Evolutionary conservation across 2,329 filamentous ascomycete species (phyloP), one percentile per base, ranked within the genome.

Genomic region (Rhynchosporium secalis): DNA sequence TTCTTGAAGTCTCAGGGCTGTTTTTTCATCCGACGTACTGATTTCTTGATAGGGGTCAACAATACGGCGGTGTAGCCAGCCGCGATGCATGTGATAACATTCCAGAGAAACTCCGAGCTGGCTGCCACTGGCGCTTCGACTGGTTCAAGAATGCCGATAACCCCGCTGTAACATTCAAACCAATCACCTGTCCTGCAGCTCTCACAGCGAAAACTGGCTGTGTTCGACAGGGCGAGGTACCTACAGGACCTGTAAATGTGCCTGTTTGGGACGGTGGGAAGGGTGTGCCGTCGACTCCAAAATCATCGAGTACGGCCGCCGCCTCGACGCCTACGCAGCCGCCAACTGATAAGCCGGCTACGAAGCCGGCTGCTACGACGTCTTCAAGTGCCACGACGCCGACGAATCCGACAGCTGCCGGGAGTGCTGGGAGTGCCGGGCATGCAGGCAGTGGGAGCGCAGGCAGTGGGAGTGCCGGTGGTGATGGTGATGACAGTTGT

Each of bases 51-150:
- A 20, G 78, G 77, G 81, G 80, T 15, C 72, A 73, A 9, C 76
- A 77, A 64, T 83, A 82, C 71, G 81, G 81, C 43, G 81, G 81
- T 62, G 74, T 82, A 63, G 71, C 74, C 33, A 74, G 73, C 56
- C 74, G 78, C 47, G 72, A 74, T 33, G 72, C 78, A 43, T 83
- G 81, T 72, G 74, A 75, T 62, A 67, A 69, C 29, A 78, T 83
- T 71, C 81, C 81, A 4, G 67, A 69, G 1, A 68, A 68, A 3
- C 72, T 83, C 2, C 74, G 78, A 68, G 68, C 70, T 6, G 81
- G 81, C 10, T 83, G 81, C 69, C 74, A 78, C 66, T 84, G 80
- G 77, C 79, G 81, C 58, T 83, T 81, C 65, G 79, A 81, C 68
- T 84, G 80, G 80, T 82, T 83, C 70, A 68, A 76, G 54, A 75